These are phyloP conservation scores for Oryza coarctata DNA, from an alignment of 176 grass and related monocot genomes.

Conservation along the genomic window DNA sequence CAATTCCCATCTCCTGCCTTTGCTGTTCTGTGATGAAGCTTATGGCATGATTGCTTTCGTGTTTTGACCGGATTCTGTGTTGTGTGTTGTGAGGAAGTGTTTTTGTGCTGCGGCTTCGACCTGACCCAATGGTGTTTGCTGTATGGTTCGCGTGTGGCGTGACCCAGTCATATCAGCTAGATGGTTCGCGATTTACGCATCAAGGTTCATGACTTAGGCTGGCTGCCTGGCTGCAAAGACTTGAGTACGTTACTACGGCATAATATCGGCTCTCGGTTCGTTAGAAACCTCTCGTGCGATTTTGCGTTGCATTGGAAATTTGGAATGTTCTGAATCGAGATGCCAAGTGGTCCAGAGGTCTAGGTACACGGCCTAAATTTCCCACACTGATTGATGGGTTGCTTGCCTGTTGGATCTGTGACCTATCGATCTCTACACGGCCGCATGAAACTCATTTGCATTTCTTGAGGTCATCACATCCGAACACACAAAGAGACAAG, in stretches of 20 bases:
- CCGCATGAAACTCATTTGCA: background rate
- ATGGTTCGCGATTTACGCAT: background rate
- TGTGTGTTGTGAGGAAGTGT: background rate
- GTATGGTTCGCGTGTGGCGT: no score
- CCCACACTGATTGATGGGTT: background rate
- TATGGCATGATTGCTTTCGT: background rate
- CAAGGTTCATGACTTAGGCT: background rate
- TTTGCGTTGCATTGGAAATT: background rate
- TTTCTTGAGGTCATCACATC: background rate
- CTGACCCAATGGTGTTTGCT: background rate
- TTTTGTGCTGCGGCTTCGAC: background rate
- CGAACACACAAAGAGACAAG: background rate
- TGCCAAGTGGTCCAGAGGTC: background rate
- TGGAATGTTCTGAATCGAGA: background rate
- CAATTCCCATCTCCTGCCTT: background rate
- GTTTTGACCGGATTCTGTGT: background rate
- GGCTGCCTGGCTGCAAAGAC: background rate
- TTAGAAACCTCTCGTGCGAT: background rate
- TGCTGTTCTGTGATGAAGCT: background rate
- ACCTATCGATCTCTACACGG: background rate
- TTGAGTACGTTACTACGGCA: background rate
- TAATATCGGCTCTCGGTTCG: background rate
- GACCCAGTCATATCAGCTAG: background rate
- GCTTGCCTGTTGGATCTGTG: background rate
- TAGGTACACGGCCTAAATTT: background rate